These are phyloP conservation scores for Entomortierella chlamydospora DNA, from an alignment of 192 early-diverging fungal species.

Conservation along the genomic window DNA sequence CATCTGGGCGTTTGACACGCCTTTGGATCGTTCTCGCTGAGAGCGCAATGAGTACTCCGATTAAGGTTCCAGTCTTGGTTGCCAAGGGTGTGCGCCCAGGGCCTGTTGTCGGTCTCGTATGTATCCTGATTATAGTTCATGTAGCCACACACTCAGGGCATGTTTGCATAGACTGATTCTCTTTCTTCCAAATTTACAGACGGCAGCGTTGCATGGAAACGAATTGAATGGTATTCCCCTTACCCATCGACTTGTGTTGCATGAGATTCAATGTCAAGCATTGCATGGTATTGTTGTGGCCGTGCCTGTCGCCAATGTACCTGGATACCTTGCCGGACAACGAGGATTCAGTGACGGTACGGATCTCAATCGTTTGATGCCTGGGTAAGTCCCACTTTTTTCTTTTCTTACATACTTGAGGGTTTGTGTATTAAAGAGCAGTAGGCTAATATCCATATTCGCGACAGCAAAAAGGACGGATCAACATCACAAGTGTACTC, in stretches of 20 bases:
- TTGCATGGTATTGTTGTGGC: conserved; percentile 90
- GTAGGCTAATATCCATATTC: too few species aligned
- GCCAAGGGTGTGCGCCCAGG: conserved; percentile 74
- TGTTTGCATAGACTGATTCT: neutral
- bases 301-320: conserved; percentile 88
- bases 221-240: conserved; percentile 93
- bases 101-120: conserved; percentile 66
- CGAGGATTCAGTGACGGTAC: conserved; percentile 90
- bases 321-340: conserved; percentile 82
- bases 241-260: conserved; percentile 85
- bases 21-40: conserved; percentile 75
- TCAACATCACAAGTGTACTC: conserved; percentile 87
- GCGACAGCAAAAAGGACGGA: conserved; percentile 65
- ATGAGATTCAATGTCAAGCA: conserved; percentile 75
- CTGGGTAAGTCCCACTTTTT: conserved; percentile 61
- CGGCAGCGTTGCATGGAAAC: conserved; percentile 92
- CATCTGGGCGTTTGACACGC: conserved; percentile 64
- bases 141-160: too few species aligned
- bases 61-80: conserved; percentile 80
- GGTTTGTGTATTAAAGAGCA: too few species aligned
- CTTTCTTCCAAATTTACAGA: conserved; percentile 51
- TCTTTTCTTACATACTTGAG: too few species aligned
- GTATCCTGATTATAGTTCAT: too few species aligned
- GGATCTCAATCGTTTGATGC: conserved; percentile 89
- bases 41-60: conserved; percentile 68